Percentiles rank a stretch among this genome's conserved stretches.
phyloP scores from a whole-genome alignment of 1,284 basidiomycete genomes.

The Moesziomyces parantarcticus region DNA sequence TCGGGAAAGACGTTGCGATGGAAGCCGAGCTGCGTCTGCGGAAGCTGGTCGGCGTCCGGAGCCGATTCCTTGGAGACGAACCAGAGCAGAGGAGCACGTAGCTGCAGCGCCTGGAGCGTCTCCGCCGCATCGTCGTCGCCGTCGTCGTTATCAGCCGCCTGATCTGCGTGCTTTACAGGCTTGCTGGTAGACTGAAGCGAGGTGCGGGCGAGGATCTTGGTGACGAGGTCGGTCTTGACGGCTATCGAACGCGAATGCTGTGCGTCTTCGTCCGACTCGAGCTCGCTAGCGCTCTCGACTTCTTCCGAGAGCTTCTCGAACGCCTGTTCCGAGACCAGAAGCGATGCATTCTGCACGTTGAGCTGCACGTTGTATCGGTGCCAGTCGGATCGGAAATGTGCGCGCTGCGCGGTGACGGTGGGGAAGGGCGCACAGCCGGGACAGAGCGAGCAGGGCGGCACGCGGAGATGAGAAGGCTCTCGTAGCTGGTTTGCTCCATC shows the following conservation, averaged over 20 bases:
- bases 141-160: slow-evolving; percentile 21
- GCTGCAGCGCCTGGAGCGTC: slow-evolving; percentile 70
- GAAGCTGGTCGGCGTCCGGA: slow-evolving; percentile 64
- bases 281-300: slow-evolving; percentile 41
- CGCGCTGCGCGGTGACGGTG: slow-evolving; percentile 82
- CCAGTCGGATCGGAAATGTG: slow-evolving; percentile 95
- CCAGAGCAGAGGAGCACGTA: slow-evolving; percentile 78
- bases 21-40: slow-evolving; percentile 85
- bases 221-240: slow-evolving; percentile 47
- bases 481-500: slow-evolving; percentile 19
- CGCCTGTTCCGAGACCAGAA: slow-evolving; percentile 33
- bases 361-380: slow-evolving; percentile 94
- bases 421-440: slow-evolving; percentile 73
- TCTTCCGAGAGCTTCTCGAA: slow-evolving; percentile 54
- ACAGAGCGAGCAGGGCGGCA: slow-evolving; percentile 58
- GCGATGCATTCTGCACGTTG: slow-evolving; percentile 21
- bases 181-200: slow-evolving; percentile 11
- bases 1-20: slow-evolving; percentile 81
- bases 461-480: slow-evolving; percentile 19
- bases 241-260: slow-evolving; percentile 11
- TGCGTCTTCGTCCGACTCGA: slow-evolving; percentile 38
- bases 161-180: not conserved
- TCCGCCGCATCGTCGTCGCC: slow-evolving; percentile 70
- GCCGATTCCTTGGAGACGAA: slow-evolving; percentile 77
- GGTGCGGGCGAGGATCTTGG: slow-evolving; percentile 50